Evolutionary conservation across 192 early-diverging fungal species (phyloP), one percentile per base, ranked within the genome.

Genomic region (Coemansia sp.): DNA sequence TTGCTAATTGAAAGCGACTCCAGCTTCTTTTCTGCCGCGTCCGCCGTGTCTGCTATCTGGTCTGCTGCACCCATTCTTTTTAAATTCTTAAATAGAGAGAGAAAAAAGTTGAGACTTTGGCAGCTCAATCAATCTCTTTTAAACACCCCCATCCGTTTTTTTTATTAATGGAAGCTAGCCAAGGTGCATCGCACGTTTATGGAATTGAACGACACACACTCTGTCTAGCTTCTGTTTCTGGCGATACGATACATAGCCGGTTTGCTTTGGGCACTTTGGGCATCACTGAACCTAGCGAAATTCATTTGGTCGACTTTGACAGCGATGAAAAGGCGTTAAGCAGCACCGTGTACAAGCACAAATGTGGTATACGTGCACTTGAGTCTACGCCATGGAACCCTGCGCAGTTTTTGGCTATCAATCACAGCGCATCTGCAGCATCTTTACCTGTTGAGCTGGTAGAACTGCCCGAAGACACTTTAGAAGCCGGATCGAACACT

Each of bases 131-230:
- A 31, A 39, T 32, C 20, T 32, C 20, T 50, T 18, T 28, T 48
- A 38, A 26, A 26, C 23, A 1, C 23, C 23, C 23, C 23, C 23
- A 26, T 4, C 4, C 4, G 23, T 3, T 26, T 45, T 46, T 46
- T 9, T 37, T 51, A 5, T 16, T 15, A 49, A 75, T 75, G 72
- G 60, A 56, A 14, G 56, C 54, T 6, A 28, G 37, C 18, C 57
- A 45, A 8, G 56, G 57, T 14, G 63, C 72, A 0, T 75, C 72
- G 32, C 53, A 76, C 23, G 72, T 76, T 11, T 76, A 76, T 47
- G 72, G 72, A 21, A 76, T 76, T 32, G 72, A 76, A 32, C 72
- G 66, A 18, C 72, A 69, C 51, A 76, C 72, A 12, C 51, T 76
- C 5, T 69, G 72, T 8, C 56, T 76, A 15, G 46, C 66, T 1